Conservation (phyloP, 495 filamentous ascomycete genomes). For the Xylaria castorea region DNA sequence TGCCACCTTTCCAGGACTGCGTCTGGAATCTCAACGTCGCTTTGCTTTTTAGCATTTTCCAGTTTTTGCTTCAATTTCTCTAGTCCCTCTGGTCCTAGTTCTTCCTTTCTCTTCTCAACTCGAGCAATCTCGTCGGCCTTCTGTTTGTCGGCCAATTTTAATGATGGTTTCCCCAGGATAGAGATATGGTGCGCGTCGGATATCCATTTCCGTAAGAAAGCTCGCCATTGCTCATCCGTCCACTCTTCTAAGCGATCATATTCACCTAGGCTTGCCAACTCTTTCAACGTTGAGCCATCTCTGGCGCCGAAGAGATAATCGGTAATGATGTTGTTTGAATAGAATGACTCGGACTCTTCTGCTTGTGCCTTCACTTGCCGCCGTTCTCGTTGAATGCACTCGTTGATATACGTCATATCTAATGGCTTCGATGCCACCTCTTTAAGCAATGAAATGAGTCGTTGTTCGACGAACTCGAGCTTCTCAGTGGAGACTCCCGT, state of each 20-base stretch:
- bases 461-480: conserved; percentile 79
- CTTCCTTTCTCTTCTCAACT: conserved; percentile 59
- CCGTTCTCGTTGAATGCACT: conserved; percentile 80
- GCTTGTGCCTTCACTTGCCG: conserved; percentile 79
- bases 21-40: conserved; percentile 79
- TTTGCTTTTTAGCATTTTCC: conserved; percentile 78
- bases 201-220: conserved; percentile 83
- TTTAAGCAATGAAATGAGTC: conserved; percentile 82
- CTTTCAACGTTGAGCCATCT: conserved; percentile 78
- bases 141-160: conserved; percentile 70
- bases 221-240: conserved; percentile 82
- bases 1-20: conserved; percentile 78
- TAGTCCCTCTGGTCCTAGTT: conserved; percentile 62
- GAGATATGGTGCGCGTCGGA: conserved; percentile 85
- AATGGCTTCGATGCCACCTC: conserved; percentile 79
- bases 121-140: conserved; percentile 73
- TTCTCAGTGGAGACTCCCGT: conserved; percentile 87
- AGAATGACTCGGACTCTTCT: conserved; percentile 76
- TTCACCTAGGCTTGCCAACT: conserved; percentile 70
- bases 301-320: conserved; percentile 91
- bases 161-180: conserved; percentile 83
- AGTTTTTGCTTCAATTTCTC: conserved; percentile 76
- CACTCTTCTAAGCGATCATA: conserved; percentile 81
- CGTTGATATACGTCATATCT: conserved; percentile 86
- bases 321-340: conserved; percentile 80